A percentile compares a stretch with the other conserved stretches of the same genome.
Conservation (phyloP, 148 eudicot species). For the Selenicereus undatus region DNA sequence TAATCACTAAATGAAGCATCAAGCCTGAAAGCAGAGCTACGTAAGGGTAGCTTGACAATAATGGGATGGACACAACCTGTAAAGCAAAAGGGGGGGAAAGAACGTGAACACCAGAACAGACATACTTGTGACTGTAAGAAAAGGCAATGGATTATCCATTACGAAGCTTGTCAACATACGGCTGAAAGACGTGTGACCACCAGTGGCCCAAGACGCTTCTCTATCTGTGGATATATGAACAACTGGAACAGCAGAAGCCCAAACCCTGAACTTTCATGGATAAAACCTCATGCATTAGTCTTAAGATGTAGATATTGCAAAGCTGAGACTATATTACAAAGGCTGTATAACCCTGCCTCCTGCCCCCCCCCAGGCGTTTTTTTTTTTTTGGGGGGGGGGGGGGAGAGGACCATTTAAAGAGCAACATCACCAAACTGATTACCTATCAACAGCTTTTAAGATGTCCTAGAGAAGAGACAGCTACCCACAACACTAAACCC, state of each 20-base stretch:
- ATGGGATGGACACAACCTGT: slow-evolving; percentile 43
- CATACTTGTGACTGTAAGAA: neutral
- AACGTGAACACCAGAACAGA: neutral
- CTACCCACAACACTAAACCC: too few species aligned
- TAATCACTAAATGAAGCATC: slow-evolving; percentile 41
- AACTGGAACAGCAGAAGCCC: slow-evolving; percentile 66
- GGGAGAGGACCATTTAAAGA: too few species aligned
- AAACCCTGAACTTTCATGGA: slow-evolving; percentile 31
- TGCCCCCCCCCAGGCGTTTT: too few species aligned
- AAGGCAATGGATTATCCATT: neutral
- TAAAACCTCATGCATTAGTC: neutral
- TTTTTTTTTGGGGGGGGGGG: too few species aligned
- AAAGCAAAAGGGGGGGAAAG: neutral
- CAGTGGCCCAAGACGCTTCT: slow-evolving; percentile 49
- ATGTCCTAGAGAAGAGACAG: too few species aligned
- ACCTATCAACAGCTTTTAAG: too few species aligned
- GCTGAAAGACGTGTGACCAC: slow-evolving; percentile 50
- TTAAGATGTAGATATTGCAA: neutral
- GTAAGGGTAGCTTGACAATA: slow-evolving; percentile 57
- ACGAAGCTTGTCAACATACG: slow-evolving; percentile 37
- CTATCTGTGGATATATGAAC: slow-evolving; percentile 49
- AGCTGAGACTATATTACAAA: neutral
- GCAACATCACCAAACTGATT: too few species aligned
- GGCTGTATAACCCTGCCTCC: neutral
- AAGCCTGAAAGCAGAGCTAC: slow-evolving; percentile 61